Conservation (phyloP, 306 rosid species). For the Senna tora region DNA sequence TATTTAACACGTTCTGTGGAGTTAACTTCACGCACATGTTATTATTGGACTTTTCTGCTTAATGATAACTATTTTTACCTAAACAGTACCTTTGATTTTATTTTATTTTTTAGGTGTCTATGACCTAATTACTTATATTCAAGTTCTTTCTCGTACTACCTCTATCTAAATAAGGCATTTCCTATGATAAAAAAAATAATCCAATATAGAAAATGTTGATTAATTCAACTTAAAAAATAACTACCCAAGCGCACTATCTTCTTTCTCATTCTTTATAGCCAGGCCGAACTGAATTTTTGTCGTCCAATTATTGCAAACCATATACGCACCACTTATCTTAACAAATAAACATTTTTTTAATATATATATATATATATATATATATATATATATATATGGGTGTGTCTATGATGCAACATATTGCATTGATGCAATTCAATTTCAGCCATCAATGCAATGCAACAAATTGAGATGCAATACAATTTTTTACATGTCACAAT, state of each 20-base stretch:
- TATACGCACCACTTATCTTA: background rate
- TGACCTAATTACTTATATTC: background rate
- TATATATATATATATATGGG: no score
- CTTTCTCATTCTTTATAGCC: background rate
- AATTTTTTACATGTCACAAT: no score
- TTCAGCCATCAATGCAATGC: no score
- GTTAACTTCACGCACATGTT: background rate
- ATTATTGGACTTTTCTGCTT: background rate
- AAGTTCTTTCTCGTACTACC: background rate
- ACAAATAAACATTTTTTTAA: background rate
- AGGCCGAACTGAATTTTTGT: background rate
- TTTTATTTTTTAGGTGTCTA: background rate
- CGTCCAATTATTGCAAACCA: background rate
- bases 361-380: no score
- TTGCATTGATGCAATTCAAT: no score
- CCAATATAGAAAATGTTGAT: background rate
- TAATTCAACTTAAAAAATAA: background rate
- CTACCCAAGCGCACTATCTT: background rate
- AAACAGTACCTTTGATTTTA: background rate
- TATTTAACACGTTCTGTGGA: background rate
- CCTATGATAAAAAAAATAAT: background rate
- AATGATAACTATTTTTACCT: conserved; percentile 5
- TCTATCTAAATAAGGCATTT: background rate
- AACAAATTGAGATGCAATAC: no score
- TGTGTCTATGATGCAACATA: no score